Conservation (phyloP, 345 rosid genomes). For the Linum trigynum region DNA sequence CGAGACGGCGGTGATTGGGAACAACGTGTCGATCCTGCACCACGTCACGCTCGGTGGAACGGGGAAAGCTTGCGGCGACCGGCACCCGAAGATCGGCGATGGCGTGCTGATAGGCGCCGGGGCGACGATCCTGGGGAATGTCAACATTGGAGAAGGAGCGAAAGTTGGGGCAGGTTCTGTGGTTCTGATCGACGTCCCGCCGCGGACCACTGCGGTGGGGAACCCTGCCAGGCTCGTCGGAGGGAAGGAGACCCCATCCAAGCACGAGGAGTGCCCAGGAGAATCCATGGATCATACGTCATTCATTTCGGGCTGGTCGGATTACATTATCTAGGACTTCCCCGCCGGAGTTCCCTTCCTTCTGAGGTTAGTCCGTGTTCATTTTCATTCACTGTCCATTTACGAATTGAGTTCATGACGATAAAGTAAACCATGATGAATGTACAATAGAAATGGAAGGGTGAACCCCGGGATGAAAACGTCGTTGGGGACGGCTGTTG, state of each 20-base stretch:
- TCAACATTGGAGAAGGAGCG: conserved; percentile 77
- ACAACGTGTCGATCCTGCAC: conserved; percentile 86
- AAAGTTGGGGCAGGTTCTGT: conserved; percentile 93
- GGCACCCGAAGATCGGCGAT: conserved; percentile 93
- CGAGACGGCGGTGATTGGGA: conserved; percentile 84
- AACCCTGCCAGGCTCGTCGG: conserved; percentile 93
- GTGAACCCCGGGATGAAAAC: conserved; percentile 63
- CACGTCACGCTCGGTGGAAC: conserved; percentile 95
- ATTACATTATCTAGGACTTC: conserved; percentile 39
- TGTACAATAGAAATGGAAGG: neutral
- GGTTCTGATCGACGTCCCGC: conserved; percentile 71
- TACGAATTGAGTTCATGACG: neutral
- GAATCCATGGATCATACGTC: conserved; percentile 99
- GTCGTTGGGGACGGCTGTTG: conserved; percentile 41
- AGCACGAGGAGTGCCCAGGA: conserved; percentile 69
- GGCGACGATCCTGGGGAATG: conserved; percentile 79
- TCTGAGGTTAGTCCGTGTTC: neutral
- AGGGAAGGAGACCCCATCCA: conserved; percentile 63
- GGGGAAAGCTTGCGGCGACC: conserved; percentile 63
- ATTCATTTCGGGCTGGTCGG: conserved; percentile 87
- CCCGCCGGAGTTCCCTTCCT: neutral
- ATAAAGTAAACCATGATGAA: no score
- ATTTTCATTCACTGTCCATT: neutral
- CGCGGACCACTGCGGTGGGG: conserved; percentile 76
- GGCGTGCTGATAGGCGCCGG: conserved; percentile 94